A percentile compares a stretch with the other conserved stretches of the same genome.
phyloP scores from a whole-genome alignment of 352 stramenopile genomes.

The Phytophthora multivora region DNA sequence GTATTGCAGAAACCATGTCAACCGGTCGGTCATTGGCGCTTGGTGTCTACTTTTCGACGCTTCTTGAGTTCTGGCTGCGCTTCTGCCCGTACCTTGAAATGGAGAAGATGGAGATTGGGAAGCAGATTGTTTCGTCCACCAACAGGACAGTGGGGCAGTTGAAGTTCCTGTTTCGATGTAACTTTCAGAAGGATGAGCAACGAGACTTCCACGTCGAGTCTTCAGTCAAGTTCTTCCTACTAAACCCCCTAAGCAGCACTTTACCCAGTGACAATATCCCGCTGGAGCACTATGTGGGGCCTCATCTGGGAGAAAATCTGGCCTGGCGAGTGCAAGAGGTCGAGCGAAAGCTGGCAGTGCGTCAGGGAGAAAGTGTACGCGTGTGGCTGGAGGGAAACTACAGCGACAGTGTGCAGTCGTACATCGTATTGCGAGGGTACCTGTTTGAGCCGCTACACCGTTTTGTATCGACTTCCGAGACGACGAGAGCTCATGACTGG shows the following conservation, averaged over 20 bases:
- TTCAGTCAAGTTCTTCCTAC: slow-evolving; percentile 83
- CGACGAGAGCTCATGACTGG: slow-evolving; percentile 54
- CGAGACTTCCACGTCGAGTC: slow-evolving; percentile 73
- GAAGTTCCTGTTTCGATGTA: slow-evolving; percentile 74
- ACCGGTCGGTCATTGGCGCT: slow-evolving; percentile 50
- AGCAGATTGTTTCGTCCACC: slow-evolving; percentile 64
- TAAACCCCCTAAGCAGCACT: slow-evolving; percentile 41
- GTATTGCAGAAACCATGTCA: slow-evolving; percentile 40
- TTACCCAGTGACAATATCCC: slow-evolving; percentile 16
- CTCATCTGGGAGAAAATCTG: slow-evolving; percentile 75
- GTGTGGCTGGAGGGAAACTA: slow-evolving; percentile 57
- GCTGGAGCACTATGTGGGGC: slow-evolving; percentile 74
- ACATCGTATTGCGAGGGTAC: slow-evolving; percentile 66
- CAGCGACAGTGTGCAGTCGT: slow-evolving; percentile 54
- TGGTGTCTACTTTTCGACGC: slow-evolving; percentile 71
- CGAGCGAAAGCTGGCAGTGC: slow-evolving; percentile 66
- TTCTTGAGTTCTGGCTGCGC: slow-evolving; percentile 75
- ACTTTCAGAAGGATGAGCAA: slow-evolving; percentile 17
- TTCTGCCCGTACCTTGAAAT: slow-evolving; percentile 51
- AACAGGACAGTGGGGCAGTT: slow-evolving; percentile 76
- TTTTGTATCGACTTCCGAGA: slow-evolving; percentile 52
- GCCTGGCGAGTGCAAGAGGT: slow-evolving; percentile 76
- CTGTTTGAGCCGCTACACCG: slow-evolving; percentile 66
- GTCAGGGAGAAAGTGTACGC: slow-evolving; percentile 54
- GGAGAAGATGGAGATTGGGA: slow-evolving; percentile 53